Conservation (phyloP, 345 rosid species). For the Corymbia maculata region DNA sequence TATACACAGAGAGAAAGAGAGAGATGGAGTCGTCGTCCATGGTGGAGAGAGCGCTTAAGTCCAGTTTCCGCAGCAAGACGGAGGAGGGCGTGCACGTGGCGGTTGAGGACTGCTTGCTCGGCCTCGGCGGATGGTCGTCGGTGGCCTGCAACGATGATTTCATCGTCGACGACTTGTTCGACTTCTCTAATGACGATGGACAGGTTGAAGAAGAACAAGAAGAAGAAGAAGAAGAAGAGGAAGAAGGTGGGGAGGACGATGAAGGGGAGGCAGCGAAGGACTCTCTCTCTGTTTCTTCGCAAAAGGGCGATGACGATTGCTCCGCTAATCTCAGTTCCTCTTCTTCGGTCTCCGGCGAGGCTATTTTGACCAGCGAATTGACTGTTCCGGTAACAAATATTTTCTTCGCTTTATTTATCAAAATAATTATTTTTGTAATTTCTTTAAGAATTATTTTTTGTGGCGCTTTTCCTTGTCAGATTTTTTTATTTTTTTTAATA, state of each 20-base stretch:
- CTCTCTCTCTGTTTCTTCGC: neutral
- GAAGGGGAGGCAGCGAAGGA: neutral
- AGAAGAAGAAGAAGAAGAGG: neutral
- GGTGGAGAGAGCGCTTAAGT: neutral
- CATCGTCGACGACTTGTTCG: slow-evolving; percentile 29
- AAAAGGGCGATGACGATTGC: neutral
- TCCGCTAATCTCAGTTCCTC: neutral
- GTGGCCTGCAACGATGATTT: slow-evolving; percentile 17
- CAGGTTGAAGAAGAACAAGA: slow-evolving; percentile 2
- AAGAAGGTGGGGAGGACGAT: neutral
- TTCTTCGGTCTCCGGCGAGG: neutral
- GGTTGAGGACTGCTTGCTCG: neutral
- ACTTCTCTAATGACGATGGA: slow-evolving; percentile 18
- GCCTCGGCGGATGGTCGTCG: neutral
- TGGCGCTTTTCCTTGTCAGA: too few species aligned
- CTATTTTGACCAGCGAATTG: slow-evolving; percentile 16
- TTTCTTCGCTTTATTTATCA: neutral
- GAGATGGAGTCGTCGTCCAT: neutral
- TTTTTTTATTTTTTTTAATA: neutral
- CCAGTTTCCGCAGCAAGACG: neutral
- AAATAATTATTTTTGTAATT: neutral
- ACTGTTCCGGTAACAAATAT: slow-evolving; percentile 12
- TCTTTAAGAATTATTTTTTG: neutral
- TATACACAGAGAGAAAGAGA: neutral
- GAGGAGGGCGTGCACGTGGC: neutral